Percentiles rank a stretch among this genome's conserved stretches.
These are phyloP conservation scores for Gentiana straminea DNA, from an alignment of 257 asterid genomes.

Conservation along the genomic window DNA sequence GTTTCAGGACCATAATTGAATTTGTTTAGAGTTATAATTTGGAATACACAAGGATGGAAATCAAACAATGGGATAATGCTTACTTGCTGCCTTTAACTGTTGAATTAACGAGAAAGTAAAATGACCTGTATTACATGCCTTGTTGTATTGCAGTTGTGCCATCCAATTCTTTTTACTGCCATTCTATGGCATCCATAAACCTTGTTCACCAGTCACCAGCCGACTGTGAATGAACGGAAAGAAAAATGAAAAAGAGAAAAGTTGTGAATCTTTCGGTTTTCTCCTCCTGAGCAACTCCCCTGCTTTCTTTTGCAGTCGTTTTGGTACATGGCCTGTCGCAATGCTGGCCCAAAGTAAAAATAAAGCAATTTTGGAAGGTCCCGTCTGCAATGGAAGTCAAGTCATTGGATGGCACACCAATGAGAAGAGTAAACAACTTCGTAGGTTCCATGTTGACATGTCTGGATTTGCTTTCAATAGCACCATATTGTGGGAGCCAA, in stretches of 20 bases:
- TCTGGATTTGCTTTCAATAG: slow-evolving; percentile 98
- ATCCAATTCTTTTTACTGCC: not conserved
- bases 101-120: not conserved
- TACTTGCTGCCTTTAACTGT: no score
- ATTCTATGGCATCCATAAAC: no score
- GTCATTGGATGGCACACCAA: slow-evolving; percentile 98
- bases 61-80: no score
- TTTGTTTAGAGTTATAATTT: no score
- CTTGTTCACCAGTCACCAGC: no score
- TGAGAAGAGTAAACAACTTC: slow-evolving; percentile 79
- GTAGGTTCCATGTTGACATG: slow-evolving; percentile 95
- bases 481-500: slow-evolving; percentile 87
- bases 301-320: slow-evolving; percentile 47
- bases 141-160: not conserved
- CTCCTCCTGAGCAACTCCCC: slow-evolving; percentile 11
- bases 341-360: slow-evolving; percentile 80
- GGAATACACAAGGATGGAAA: no score
- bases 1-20: no score
- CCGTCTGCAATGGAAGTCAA: slow-evolving; percentile 82
- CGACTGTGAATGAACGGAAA: no score
- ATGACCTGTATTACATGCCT: not conserved
- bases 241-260: not conserved
- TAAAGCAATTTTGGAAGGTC: slow-evolving; percentile 79
- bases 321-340: slow-evolving; percentile 98
- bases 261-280: not conserved